Evolutionary conservation across 2,329 filamentous ascomycete species (phyloP).

Genomic region (Epichloe scottii): DNA sequence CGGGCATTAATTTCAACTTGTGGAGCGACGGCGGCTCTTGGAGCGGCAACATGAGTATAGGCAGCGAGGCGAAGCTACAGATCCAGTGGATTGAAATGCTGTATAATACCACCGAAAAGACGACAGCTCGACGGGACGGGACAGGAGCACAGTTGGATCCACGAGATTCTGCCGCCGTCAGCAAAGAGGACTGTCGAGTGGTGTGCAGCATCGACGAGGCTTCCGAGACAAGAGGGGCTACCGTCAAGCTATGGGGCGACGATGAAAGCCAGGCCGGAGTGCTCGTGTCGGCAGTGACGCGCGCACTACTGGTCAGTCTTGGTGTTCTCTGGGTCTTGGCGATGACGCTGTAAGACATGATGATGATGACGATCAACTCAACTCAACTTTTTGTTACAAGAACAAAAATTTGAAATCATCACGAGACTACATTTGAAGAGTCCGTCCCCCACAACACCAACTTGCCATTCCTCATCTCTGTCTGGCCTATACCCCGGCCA

Average conservation of each 20-base stretch:
- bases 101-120: conserved; percentile 30
- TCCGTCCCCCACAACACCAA: too few species aligned
- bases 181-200: conserved; percentile 11
- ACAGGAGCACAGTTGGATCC: too few species aligned
- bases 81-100: conserved; percentile 52
- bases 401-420: too few species aligned
- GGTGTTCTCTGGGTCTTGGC: not conserved
- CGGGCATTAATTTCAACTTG: conserved; percentile 43
- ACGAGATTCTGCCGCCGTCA: not conserved
- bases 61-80: conserved; percentile 39
- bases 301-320: not conserved
- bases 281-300: too few species aligned
- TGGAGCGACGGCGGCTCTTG: conserved; percentile 50
- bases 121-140: not conserved
- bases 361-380: not conserved
- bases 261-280: conserved; percentile 3
- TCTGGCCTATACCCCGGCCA: too few species aligned
- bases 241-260: conserved; percentile 14
- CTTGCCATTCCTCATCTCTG: too few species aligned
- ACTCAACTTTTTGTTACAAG: too few species aligned
- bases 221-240: conserved; percentile 14
- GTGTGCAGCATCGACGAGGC: conserved; percentile 24
- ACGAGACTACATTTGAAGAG: too few species aligned
- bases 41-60: conserved; percentile 44
- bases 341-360: not conserved